Evolutionary conservation across 2,329 filamentous ascomycete species (phyloP), one percentile per base, ranked within the genome.

Genomic region (Claviceps maximensis): DNA sequence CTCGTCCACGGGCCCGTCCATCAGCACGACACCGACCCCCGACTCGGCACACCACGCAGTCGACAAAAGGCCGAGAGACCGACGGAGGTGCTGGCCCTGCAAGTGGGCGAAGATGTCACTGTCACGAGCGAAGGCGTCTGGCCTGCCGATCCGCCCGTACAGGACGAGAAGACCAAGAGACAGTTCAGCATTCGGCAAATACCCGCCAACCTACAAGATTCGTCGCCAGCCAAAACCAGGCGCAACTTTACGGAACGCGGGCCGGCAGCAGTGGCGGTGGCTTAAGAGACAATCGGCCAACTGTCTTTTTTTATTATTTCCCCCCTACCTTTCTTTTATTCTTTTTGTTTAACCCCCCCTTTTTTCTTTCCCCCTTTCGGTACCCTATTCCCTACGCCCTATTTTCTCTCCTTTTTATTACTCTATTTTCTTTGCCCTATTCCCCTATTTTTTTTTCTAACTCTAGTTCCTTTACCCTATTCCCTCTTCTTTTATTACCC

Each of bases 1-100:
- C 61, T 65, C 36, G 58, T 71, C 9, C 55, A 58, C 12, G 51
- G 38, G n/a, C 49, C 54, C 2, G 48, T 47, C 3, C 41, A 46
- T 5, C 47, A 2, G 19, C 47, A 17, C 31, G 61, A 33, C 8
- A 15, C 31, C 9, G 15, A 12, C 47, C 5, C 17, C 12, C 33
- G 36, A 12, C 13, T 36, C 7, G 25, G 27, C 56, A 52, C 64
- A 57, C 21, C 40, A 27, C 36, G 33, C n/a, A 40, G 21, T 41
- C 25, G n/a, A n/a, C n/a, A 49, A 38, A 58, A 53, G 54, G 57
- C 50, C 12, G 50, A 51, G 21, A 58, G 49, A 9, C 50, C 51
- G 1, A 75, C 73, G 0, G 69, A 73, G 54, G 67, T 74, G 4
- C 54, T 76, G 40, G 66, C 67, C 3, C 60, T 78, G 5, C 63